Conservation (phyloP, 352 stramenopile species). For the Phytophthora pisi region DNA sequence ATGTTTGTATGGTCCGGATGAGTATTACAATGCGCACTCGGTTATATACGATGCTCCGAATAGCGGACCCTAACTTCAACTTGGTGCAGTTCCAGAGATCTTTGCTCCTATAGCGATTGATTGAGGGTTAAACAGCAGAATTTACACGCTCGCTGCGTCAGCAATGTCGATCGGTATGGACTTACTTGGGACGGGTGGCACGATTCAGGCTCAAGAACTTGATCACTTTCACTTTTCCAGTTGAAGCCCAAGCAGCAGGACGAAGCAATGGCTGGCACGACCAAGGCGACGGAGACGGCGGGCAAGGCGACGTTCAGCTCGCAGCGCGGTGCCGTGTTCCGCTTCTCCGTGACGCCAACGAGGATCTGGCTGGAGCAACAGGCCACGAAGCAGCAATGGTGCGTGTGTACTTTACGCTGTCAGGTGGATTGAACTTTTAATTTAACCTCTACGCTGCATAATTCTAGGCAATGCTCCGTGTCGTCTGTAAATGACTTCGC, state of each 20-base stretch:
- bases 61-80: conserved; percentile 4
- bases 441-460: not conserved
- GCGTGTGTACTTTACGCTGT: not conserved
- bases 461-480: conserved; percentile 30
- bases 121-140: not conserved
- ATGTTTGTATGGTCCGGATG: not conserved
- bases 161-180: conserved; percentile 10
- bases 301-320: conserved; percentile 27
- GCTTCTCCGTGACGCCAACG: conserved; percentile 16
- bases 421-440: not conserved
- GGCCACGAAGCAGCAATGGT: conserved; percentile 30
- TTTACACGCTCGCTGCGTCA: conserved; percentile 15
- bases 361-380: conserved; percentile 32
- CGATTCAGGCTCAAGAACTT: not conserved
- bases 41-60: not conserved
- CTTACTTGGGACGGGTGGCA: conserved; percentile 7
- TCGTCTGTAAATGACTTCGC: conserved; percentile 36
- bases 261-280: conserved; percentile 1
- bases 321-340: conserved; percentile 19
- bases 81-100: not conserved
- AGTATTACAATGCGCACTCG: not conserved
- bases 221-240: conserved; percentile 1
- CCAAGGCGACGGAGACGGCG: conserved; percentile 20
- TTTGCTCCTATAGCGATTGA: not conserved
- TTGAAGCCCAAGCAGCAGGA: not conserved